Evolutionary conservation across 2,329 filamentous ascomycete genomes (phyloP), one percentile per base, ranked within the genome.

Genomic region (Arthrinium phaeospermum): DNA sequence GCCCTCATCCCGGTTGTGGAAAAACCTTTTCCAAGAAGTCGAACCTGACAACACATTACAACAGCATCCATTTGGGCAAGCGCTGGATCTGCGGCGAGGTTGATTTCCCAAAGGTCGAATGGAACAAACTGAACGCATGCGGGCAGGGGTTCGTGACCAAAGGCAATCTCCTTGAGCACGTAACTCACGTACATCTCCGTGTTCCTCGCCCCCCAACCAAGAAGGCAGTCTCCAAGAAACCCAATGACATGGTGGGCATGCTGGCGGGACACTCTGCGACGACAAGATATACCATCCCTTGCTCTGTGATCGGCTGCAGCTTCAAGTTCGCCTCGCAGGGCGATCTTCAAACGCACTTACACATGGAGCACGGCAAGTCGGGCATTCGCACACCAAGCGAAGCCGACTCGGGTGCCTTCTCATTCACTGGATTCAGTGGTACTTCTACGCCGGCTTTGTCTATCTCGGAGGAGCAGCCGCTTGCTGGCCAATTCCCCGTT

Each of bases 1-100:
- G 96, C 80, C 87, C 90, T 0, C 87, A 91, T 78, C 83, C 86
- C 0, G 91, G 88, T 30, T 98, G 95, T 81, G 86, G 84, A 71
- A 94, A 93, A 78, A 90, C 86, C 71, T 98, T 98, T 82, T 95
- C 94, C 24, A 93, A 93, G 79, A 91, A 89, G 74, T 92, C 92
- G n/a, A 98, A 98, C 77, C 86, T 97, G 70, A 93, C 92, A 22
- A 90, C 91, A 0, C 96, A 98, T 79, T 86, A 96, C 71, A 91
- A 92, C 72, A 91, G 90, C 14, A 91, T 92, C 0, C 96, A 98
- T 79, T 88, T 94, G 75, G 92, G 94, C 24, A 85, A 91, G 75
- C 91, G 91, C 13, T 98, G 94, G 78, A 86, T 94, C n/a, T 98
- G 96, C 78, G 94, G 94, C 22, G 83, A 91, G 68, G 88, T 91